Base-by-base conservation (phyloP, 495 filamentous ascomycete genomes). In the Penicillium verhagenii region DNA sequence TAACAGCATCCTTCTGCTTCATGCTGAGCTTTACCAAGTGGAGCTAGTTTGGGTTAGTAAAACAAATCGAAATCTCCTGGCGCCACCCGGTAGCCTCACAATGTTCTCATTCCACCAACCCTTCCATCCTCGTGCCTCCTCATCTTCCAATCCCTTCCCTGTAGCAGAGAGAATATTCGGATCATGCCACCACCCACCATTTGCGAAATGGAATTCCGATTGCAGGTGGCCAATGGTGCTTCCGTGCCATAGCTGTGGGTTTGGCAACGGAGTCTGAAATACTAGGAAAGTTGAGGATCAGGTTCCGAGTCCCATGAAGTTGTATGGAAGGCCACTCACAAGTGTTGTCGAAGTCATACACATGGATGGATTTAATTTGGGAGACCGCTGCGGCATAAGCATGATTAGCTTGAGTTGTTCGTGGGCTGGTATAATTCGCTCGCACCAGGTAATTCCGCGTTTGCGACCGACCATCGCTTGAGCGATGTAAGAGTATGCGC, bases 311-410 rank as follows among this genome's bases (percentile, higher is more conserved):
- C 33, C 13, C 33, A 6, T 35, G 2, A n/a, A 16, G 16, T 4
- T 16, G 4, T 2, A 31, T 11, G 33, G 11, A 5, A 13, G 16
- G 42, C 47, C 31, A 61, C 83, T 71, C 78, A 95, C 91, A 76
- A 35, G 94, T 99, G 64, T 99, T 97, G 67, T 99, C 94, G 68
- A 99, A 99, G 72, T 99, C 94, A 76, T 97, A 99, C 53, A 99
- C 81, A 67, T 99, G 94, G 48, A 99, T 84, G 6, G 82, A 68
- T 65, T 83, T 89, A 64, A 97, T 87, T 60, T 81, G 77, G 18
- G 86, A 78, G 18, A 83, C 74, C 51, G 79, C 84, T 86, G 54
- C 19, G 29, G 31, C 50, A 48, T 14, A 20, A 37, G 24, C 18
- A 49, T n/a, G 49, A n/a, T 39, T 29, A 50, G 51, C 24, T 56